These are phyloP conservation scores for Priceomyces carsonii DNA, from an alignment of 805 yeast genomes.

Conservation along the genomic window DNA sequence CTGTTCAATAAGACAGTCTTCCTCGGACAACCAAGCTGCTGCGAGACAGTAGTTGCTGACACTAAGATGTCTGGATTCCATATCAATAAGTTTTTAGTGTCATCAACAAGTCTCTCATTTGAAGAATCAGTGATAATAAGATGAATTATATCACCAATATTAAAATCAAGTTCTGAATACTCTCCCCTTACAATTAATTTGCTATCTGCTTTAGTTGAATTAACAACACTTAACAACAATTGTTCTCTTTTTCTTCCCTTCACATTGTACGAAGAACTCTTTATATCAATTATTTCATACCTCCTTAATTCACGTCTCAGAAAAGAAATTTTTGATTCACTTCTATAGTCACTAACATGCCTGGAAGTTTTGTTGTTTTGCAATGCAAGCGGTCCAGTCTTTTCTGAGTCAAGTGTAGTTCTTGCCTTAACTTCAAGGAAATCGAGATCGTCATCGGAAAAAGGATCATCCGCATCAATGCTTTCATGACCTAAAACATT, in stretches of 20 bases:
- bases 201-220: slow-evolving; percentile 26
- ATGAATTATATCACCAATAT: slow-evolving; percentile 60
- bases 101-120: slow-evolving; percentile 50
- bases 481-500: too few species aligned
- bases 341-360: neutral
- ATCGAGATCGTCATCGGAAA: slow-evolving; percentile 23
- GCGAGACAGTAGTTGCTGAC: slow-evolving; percentile 80
- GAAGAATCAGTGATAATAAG: slow-evolving; percentile 48
- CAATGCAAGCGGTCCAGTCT: neutral
- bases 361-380: neutral
- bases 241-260: slow-evolving; percentile 41
- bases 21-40: slow-evolving; percentile 72
- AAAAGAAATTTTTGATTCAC: slow-evolving; percentile 43
- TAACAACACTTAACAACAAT: slow-evolving; percentile 53
- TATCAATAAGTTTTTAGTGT: slow-evolving; percentile 61
- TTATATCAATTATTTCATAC: slow-evolving; percentile 42
- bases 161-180: slow-evolving; percentile 52
- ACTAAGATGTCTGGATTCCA: slow-evolving; percentile 83
- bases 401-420: neutral
- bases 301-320: slow-evolving; percentile 48
- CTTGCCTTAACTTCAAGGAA: too few species aligned
- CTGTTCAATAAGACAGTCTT: slow-evolving; percentile 62
- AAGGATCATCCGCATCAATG: slow-evolving; percentile 18
- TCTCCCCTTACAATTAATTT: slow-evolving; percentile 62
- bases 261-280: slow-evolving; percentile 29